Evolutionary conservation across 768 basidiomycete species (phyloP), one percentile per base, ranked within the genome.

Genomic region (Asterophora lycoperdoides): DNA sequence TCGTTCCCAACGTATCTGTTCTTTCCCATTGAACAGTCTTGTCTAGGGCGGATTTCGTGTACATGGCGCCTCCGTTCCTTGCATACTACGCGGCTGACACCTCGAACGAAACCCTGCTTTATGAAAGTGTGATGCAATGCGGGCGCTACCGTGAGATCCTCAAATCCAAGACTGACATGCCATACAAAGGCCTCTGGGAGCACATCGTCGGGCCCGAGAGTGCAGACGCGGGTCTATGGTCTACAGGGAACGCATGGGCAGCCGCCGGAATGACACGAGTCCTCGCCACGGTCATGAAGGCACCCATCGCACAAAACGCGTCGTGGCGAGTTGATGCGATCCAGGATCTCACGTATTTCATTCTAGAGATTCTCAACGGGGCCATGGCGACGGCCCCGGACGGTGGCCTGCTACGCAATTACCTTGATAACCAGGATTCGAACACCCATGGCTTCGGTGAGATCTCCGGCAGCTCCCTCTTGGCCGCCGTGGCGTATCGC

Each of bases 201-300:
- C 74, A 76, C 57, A 76, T 77, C 39, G 56, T 70, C n/a, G 76
- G 75, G 2, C 71, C 71, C 11, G 41, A 61, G 32, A 63, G 51
- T 44, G 41, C 57, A n/a, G 76, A 77, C 44, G 54, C 63, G 0
- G 74, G 74, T 2, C 44, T 75, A 7, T 77, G 76, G 74, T 68
- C 71, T 3, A 75, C 75, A 39, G 80, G 80, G 4, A 88, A 88
- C 55, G 86, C 67, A 0, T 88, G 87, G 86, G 85, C 84, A 0
- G 82, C 82, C 1, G 79, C 76, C 0, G 85, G 85, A 1, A 82
- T 83, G 74, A 64, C 79, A 19, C 72, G 85, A 4, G 81, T 87
- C 6, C 64, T 78, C 26, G 75, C 75, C 18, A 73, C 74, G 0
- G 58, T 76, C 8, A 56, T 71, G 34, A 72, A 73, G 48, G 68